Percentiles rank a stretch among this genome's conserved stretches.
phyloP scores from a whole-genome alignment of 176 grass and related monocot species.

The Carex cristatella region DNA sequence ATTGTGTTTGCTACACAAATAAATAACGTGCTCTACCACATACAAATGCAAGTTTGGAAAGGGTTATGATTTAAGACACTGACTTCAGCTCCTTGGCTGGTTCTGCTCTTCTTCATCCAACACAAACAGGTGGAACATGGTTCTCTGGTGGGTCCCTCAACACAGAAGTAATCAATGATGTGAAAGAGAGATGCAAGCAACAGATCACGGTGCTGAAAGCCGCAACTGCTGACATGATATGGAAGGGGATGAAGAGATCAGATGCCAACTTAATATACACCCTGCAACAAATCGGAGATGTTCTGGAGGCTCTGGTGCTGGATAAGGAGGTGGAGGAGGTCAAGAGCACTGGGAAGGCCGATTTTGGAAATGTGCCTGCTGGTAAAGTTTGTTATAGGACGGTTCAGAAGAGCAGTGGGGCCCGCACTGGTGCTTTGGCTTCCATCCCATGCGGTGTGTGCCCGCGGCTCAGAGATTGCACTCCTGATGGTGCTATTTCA shows the following conservation, averaged over 20 bases:
- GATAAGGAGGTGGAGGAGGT: conserved; percentile 22
- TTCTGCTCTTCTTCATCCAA: neutral
- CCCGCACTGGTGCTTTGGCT: neutral
- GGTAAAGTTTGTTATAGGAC: conserved; percentile 20
- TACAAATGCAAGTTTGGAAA: neutral
- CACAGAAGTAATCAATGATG: neutral
- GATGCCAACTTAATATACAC: conserved; percentile 1
- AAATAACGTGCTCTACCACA: neutral
- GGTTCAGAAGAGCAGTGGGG: neutral
- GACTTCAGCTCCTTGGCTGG: neutral
- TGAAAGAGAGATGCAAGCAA: conserved; percentile 5
- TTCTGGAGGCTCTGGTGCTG: conserved; percentile 10
- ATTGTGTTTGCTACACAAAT: neutral
- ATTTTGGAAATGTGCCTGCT: conserved; percentile 13
- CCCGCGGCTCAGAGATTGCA: conserved; percentile 9
- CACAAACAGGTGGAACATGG: neutral
- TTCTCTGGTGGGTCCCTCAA: conserved; percentile 9
- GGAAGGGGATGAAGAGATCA: conserved; percentile 18
- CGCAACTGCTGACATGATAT: conserved; percentile 16
- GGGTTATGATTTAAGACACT: neutral
- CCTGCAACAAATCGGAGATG: conserved; percentile 19
- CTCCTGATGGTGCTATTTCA: conserved; percentile 14
- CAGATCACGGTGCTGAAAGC: conserved; percentile 4
- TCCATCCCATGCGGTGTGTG: conserved; percentile 3
- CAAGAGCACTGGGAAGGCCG: conserved; percentile 15